Evolutionary conservation across 2,329 filamentous ascomycete genomes (phyloP).

Genomic region (Phaeosphaeriaceae sp.): DNA sequence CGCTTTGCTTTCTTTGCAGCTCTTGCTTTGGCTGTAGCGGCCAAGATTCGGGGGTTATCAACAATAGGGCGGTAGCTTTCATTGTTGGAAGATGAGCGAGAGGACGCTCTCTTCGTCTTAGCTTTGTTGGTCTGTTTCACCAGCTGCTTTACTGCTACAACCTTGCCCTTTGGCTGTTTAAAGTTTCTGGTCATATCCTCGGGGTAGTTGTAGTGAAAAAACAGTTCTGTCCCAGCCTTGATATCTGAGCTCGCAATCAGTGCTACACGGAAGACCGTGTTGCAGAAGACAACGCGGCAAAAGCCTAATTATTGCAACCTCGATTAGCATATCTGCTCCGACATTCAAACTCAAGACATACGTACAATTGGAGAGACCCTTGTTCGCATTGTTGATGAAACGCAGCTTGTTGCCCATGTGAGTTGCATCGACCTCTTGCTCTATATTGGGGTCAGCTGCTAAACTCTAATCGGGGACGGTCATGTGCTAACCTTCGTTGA

Average conservation of each 20-base stretch:
- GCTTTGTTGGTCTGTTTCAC: slow-evolving; percentile 12
- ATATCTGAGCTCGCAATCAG: slow-evolving; percentile 74
- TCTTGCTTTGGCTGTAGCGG: slow-evolving; percentile 18
- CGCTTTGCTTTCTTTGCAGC: slow-evolving; percentile 20
- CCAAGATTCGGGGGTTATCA: background rate
- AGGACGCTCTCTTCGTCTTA: background rate
- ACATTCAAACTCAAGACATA: background rate
- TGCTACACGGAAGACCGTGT: slow-evolving; percentile 75
- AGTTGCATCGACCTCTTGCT: slow-evolving; percentile 71
- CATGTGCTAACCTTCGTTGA: slow-evolving; percentile 54
- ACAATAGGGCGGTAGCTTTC: background rate
- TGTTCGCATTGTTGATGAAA: slow-evolving; percentile 79
- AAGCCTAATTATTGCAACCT: slow-evolving; percentile 46
- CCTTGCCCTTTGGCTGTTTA: slow-evolving; percentile 24
- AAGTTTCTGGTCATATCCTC: slow-evolving; percentile 29
- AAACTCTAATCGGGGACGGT: background rate
- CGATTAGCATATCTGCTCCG: background rate
- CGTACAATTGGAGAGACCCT: slow-evolving; percentile 62
- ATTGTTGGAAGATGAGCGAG: slow-evolving; percentile 1
- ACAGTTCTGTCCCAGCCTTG: slow-evolving; percentile 75
- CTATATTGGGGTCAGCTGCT: slow-evolving; percentile 14
- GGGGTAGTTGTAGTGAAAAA: slow-evolving; percentile 75
- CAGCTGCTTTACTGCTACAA: slow-evolving; percentile 17
- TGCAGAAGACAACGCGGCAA: slow-evolving; percentile 73
- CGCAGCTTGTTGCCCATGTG: slow-evolving; percentile 80